Conservation (phyloP, 2,329 filamentous ascomycete species). For the Ascochyta clinopodiicola region DNA sequence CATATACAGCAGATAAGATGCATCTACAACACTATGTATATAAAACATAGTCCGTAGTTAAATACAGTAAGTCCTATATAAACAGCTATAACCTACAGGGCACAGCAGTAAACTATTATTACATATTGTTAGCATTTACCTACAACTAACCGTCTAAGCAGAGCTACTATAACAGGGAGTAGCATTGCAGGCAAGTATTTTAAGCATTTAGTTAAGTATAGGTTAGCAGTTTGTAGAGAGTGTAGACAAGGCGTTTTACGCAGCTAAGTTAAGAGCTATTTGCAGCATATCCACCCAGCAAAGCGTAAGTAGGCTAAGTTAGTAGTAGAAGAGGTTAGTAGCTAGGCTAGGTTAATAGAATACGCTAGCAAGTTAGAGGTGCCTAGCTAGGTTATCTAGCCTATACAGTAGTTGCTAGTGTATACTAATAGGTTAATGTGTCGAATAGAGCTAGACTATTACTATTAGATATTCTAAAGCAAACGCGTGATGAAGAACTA, state of each 20-base stretch:
- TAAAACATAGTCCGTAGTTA: not conserved
- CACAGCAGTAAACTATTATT: not conserved
- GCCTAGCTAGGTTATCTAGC: slow-evolving; percentile 2
- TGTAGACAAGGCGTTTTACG: not conserved
- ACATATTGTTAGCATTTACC: too few species aligned
- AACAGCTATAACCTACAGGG: too few species aligned
- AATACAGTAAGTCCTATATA: not conserved
- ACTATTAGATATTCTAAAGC: slow-evolving; percentile 1
- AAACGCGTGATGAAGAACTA: slow-evolving; percentile 1
- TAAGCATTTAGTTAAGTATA: slow-evolving; percentile 1
- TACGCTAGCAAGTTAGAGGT: slow-evolving; percentile 1
- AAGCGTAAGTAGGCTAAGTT: too few species aligned
- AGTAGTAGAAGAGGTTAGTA: not conserved
- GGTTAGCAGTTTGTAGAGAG: not conserved
- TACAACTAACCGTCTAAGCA: not conserved
- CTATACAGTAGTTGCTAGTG: not conserved
- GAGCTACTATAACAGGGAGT: not conserved
- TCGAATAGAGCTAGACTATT: not conserved
- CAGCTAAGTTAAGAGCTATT: not conserved
- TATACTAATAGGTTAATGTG: slow-evolving; percentile 4
- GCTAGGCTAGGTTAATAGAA: not conserved
- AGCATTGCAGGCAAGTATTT: not conserved
- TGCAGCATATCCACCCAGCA: too few species aligned
- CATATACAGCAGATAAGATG: not conserved
- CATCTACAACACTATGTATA: not conserved